Evolutionary conservation across 2,329 filamentous ascomycete species (phyloP), one percentile per base, ranked within the genome.

Genomic region (Dothideomycetes sp.): DNA sequence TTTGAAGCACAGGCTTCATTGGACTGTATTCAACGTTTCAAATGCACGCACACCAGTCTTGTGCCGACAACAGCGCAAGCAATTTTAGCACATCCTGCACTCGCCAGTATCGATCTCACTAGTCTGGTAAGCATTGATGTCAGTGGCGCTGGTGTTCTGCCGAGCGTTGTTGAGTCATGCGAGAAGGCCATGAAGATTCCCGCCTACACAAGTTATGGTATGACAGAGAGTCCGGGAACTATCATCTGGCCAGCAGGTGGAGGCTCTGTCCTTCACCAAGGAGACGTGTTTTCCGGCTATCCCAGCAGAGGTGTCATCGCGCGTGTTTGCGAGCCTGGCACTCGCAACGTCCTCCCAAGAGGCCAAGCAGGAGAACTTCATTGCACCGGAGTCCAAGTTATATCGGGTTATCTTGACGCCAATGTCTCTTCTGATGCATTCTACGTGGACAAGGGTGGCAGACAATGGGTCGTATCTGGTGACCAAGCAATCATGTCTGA

Each of bases 391-490:
- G 22, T 12, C 7, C 7, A 12, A 7, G 12, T 27, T 7, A 27
- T 27, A 12, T 27, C 22, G 12, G 22, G 22, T 7, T 27, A 27
- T 12, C 7, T 27, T 27, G 22, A 12, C 7, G 12, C 7, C 7
- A 12, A 27, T 12, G 12, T 7, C 7, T 7, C 7, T 12, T 7
- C 7, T 7, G 22, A 27, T 12, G 7, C 7, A 12, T n/a, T 57
- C 34, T 56, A 56, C 40, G 39, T 49, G n/a, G 53, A 57, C 38
- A 52, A 53, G 14, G 42, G 52, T 16, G 54, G 52, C 19, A 41
- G 60, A 68, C 50, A 77, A 44, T 85, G 81, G 79, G 63, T 76
- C 46, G 72, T 77, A 46, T 84, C 80, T 0, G 80, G 80, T 12
- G 72, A 76, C 42, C 69, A 75, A 47, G 70, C 64, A 1, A 57